Evolutionary conservation across 129 eudicot species (phyloP), one percentile per base, ranked within the genome.

Genomic region (Arctium minus): DNA sequence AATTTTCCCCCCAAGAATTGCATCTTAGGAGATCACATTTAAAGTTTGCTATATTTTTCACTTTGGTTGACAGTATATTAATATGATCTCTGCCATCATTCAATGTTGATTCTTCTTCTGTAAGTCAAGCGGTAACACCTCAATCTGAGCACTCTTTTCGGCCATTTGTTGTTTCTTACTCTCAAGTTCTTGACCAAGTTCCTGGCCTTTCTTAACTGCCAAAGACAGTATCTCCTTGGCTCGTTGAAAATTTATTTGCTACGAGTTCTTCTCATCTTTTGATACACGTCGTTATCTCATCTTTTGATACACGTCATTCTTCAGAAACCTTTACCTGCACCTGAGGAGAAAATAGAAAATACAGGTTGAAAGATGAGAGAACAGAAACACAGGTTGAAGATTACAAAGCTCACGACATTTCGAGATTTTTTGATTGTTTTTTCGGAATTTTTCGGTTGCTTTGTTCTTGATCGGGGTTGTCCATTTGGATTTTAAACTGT

Each of bases 191-290:
- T 96, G 99, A 82, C 89, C 93, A 69, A 96, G 92, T 35, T 98
- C 99, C 85, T 96, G 93, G 40, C 99, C 99, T 80, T 96, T 96
- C 76, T 96, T 96, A 37, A 93, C 97, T 44, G 99, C 99, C 97
- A 93, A 85, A 39, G 99, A 90, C 83, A 96, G 86, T 88, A 90
- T 93, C 70, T 93, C 99, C 88, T 93, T 98, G 7, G 91, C 85
- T 73, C 86, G 82, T 75, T 90, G 92, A 79, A 89, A 89, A 86
- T 89, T 91, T 82, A 81, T 77, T 86, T 82, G 86, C 84, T 90
- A 56, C 30, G 84, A 78, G 42, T 71, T 87, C 39, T 81, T 89
- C 83, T 96, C 95, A 81, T 82, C 89, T 74, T 89, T 90, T 39
- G 85, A 82, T 67, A 77, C 81, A 73, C 62, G 62, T 39, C 87